These are phyloP conservation scores for Suillus discolor DNA, from an alignment of 768 basidiomycete species.

Conservation along the genomic window DNA sequence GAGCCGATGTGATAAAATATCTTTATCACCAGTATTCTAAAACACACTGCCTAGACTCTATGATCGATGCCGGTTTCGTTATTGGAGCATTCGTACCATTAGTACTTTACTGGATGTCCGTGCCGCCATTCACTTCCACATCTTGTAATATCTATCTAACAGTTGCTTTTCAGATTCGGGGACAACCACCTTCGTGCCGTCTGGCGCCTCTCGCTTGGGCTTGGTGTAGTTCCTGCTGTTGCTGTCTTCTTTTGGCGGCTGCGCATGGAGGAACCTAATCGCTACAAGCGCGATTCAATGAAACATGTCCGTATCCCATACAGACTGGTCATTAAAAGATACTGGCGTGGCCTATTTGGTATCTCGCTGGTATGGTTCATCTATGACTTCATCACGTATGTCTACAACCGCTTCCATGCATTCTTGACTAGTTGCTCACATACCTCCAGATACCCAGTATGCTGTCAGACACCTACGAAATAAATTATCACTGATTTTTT, in stretches of 20 bases:
- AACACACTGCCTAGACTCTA: constrained; percentile 51
- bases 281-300: constrained; percentile 81
- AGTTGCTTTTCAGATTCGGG: constrained; percentile 56
- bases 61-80: constrained; percentile 88
- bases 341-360: constrained; percentile 74
- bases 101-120: constrained; percentile 87
- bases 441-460: constrained; percentile 59
- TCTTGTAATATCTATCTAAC: constrained; percentile 2
- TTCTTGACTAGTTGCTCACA: not conserved
- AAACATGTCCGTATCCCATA: constrained; percentile 75
- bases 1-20: constrained; percentile 23
- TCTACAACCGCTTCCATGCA: constrained; percentile 14
- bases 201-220: constrained; percentile 85
- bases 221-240: constrained; percentile 80
- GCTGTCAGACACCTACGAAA: constrained; percentile 24
- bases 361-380: constrained; percentile 84
- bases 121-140: constrained; percentile 10
- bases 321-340: constrained; percentile 72
- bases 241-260: constrained; percentile 88
- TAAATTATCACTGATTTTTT: constrained; percentile 8
- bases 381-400: constrained; percentile 78
- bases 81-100: constrained; percentile 80
- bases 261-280: constrained; percentile 77
- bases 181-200: constrained; percentile 79
- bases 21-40: constrained; percentile 9